Evolutionary conservation across 2,329 filamentous ascomycete species (phyloP), one percentile per base, ranked within the genome.

Genomic region (Pyrenophora graminea): DNA sequence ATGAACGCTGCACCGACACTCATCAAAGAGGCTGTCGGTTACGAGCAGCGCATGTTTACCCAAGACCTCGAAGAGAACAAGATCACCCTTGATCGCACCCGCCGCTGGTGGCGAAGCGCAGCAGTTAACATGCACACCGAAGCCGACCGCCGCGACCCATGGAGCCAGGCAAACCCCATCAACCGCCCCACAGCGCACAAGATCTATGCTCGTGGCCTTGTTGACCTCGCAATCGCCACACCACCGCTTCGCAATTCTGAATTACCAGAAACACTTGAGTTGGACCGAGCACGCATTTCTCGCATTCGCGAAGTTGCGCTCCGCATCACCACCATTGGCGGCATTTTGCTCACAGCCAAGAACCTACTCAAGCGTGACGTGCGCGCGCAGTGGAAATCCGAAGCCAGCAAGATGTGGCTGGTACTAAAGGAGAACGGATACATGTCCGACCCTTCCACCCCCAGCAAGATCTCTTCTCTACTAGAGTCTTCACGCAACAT

Each of bases 361-460:
- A 93, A 91, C 61, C 78, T 93, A 6, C 81, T 94, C 27, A 92
- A 91, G 74, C 85, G 90, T 13, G 89, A 93, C 65, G 88, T 91
- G 3, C 85, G 90, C 38, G 82, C 83, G 10, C 85, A 87, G 17
- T 94, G 90, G 90, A 90, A 87, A 71, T 83, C 79, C 19, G 87
- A 92, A 72, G 87, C 88, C 0, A 77, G 79, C 2, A 84, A 89
- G n/a, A 83, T 92, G 58, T 84, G 88, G 77, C 76, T 82, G 1
- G 82, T 90, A 1, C 80, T 92, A 9, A 86, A 88, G 57, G 82
- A 79, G 55, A 82, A 79, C 36, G 75, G 80, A 2, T 82, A 85
- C 36, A 76, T 80, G 12, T 80, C 79, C 3, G 78, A 85, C 23
- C 80, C 86, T 30, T 56, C 67, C 6, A 72, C 74, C 2, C 71